Evolutionary conservation across 2,329 filamentous ascomycete genomes (phyloP).

Genomic region (Aspergillus quadricinctus): DNA sequence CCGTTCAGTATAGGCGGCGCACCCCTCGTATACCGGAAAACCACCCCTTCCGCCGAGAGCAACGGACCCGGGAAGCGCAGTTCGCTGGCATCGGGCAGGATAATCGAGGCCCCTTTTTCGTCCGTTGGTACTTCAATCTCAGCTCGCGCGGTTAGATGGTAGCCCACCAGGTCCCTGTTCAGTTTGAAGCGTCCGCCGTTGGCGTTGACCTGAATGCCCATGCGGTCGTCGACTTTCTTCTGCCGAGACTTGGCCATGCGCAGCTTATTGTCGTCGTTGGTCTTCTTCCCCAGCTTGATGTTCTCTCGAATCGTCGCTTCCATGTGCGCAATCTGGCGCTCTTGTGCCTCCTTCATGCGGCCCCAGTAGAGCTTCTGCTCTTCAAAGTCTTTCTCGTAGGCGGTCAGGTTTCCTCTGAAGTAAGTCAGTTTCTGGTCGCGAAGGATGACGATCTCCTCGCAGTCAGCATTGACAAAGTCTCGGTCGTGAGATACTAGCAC

Average conservation of each 20-base stretch:
- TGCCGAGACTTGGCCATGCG: conserved; percentile 80
- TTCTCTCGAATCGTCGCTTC: conserved; percentile 72
- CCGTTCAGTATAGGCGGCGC: conserved; percentile 54
- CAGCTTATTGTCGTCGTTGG: conserved; percentile 78
- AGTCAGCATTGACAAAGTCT: conserved; percentile 72
- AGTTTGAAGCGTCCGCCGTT: conserved; percentile 75
- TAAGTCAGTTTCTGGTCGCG: conserved; percentile 67
- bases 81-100: conserved; percentile 61
- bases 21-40: conserved; percentile 57
- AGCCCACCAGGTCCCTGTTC: conserved; percentile 67
- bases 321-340: conserved; percentile 75
- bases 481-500: conserved; percentile 81
- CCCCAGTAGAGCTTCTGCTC: conserved; percentile 63
- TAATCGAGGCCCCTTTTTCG: conserved; percentile 54
- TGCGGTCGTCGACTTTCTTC: conserved; percentile 78
- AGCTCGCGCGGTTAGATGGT: conserved; percentile 53
- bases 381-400: conserved; percentile 64
- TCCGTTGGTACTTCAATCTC: conserved; percentile 68
- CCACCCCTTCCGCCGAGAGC: conserved; percentile 65
- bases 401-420: conserved; percentile 69
- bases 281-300: conserved; percentile 68
- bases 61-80: conserved; percentile 71
- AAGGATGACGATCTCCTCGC: conserved; percentile 70
- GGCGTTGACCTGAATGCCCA: conserved; percentile 69
- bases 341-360: conserved; percentile 76